These are phyloP conservation scores for Phylloboletellus chloephorus DNA, from an alignment of 1,284 basidiomycete species.

Conservation along the genomic window DNA sequence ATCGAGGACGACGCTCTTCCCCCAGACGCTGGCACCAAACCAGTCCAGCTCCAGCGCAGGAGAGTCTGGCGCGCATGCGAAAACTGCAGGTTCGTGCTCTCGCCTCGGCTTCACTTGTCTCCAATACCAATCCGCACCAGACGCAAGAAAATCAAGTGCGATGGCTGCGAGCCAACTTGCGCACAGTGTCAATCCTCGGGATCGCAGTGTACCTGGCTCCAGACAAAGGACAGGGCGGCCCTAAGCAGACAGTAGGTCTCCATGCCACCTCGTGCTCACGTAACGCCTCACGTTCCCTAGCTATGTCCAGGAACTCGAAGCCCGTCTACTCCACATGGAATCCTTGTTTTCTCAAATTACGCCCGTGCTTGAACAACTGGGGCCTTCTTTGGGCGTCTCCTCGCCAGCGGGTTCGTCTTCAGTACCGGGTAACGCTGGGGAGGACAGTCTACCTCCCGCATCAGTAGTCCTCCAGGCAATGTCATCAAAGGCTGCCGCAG, in stretches of 20 bases:
- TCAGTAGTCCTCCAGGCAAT: constrained; percentile 40
- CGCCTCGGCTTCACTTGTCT: constrained; percentile 15
- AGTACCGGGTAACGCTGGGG: constrained; percentile 27
- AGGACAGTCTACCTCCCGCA: constrained; percentile 33
- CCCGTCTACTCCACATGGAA: constrained; percentile 79
- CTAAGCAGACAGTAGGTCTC: constrained; percentile 73
- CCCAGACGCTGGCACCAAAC: constrained; percentile 55
- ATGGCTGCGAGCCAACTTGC: constrained; percentile 78
- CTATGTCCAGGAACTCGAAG: constrained; percentile 84
- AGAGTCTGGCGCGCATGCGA: constrained; percentile 81
- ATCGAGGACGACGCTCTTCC: constrained; percentile 51
- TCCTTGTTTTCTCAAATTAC: constrained; percentile 70
- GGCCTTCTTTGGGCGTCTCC: constrained; percentile 43
- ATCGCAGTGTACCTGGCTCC: constrained; percentile 77
- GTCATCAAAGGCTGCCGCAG: constrained; percentile 36
- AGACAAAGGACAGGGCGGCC: constrained; percentile 81
- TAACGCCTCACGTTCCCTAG: constrained; percentile 36
- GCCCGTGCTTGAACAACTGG: constrained; percentile 67
- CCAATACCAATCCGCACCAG: constrained; percentile 35
- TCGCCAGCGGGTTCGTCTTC: constrained; percentile 29
- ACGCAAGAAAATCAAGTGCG: constrained; percentile 86
- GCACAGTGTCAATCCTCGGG: constrained; percentile 69
- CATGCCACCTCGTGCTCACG: constrained; percentile 9
- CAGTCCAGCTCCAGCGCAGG: constrained; percentile 68
- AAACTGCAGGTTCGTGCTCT: constrained; percentile 63